A percentile compares a stretch with the other conserved stretches of the same genome.
Conservation (phyloP, 139 green algal species). For the Closterium sp. region DNA sequence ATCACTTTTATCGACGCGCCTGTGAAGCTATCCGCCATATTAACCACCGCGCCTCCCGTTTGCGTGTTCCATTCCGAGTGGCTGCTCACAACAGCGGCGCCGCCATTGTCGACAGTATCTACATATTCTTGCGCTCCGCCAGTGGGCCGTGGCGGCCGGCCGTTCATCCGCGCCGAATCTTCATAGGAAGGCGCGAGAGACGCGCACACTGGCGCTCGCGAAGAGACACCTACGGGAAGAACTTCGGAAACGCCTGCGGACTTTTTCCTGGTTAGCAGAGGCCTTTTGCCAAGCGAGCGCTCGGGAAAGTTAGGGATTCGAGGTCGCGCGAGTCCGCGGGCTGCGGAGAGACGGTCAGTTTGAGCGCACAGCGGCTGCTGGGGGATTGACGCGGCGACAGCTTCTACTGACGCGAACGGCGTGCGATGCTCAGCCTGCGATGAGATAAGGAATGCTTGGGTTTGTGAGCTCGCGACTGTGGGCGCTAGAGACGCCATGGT, state of each 20-base stretch:
- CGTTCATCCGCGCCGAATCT: not conserved
- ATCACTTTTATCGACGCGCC: conserved; percentile 47
- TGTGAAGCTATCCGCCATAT: not conserved
- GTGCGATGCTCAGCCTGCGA: not conserved
- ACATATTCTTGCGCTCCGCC: not conserved
- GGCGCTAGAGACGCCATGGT: not conserved
- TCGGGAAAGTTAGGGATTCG: not conserved
- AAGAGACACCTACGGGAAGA: not conserved
- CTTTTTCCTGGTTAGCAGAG: not conserved
- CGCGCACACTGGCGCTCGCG: not conserved
- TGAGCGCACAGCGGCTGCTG: not conserved
- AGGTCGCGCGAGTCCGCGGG: not conserved
- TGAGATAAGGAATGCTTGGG: not conserved
- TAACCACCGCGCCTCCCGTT: not conserved
- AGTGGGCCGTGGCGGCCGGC: not conserved
- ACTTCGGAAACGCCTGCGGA: not conserved
- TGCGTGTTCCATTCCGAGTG: not conserved
- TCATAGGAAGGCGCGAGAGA: not conserved
- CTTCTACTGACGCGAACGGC: not conserved
- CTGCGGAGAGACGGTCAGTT: not conserved
- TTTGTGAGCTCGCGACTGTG: not conserved
- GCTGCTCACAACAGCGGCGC: not conserved
- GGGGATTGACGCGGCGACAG: not conserved
- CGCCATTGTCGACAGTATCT: not conserved
- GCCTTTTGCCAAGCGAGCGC: not conserved